Evolutionary conservation across 1,284 basidiomycete species (phyloP).

Genomic region (Malassezia arunalokei): DNA sequence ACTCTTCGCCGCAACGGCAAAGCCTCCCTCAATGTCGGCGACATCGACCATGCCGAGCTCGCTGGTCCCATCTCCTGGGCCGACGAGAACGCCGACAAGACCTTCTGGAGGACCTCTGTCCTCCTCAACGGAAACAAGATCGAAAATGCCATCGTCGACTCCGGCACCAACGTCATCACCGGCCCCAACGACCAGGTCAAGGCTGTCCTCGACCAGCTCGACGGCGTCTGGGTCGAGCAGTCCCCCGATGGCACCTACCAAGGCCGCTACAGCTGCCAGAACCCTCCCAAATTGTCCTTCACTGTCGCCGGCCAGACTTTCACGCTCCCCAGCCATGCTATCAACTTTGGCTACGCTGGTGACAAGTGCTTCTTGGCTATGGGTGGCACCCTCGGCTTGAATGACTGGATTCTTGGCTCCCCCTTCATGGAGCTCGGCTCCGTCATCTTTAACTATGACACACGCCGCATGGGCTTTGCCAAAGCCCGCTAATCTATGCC

Average conservation of each 20-base stretch:
- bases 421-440: slow-evolving; percentile 37
- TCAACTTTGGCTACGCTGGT: slow-evolving; percentile 24
- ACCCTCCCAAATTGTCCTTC: slow-evolving; percentile 39
- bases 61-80: slow-evolving; percentile 47
- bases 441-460: slow-evolving; percentile 47
- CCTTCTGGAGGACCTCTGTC: slow-evolving; percentile 42
- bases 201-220: slow-evolving; percentile 50
- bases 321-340: slow-evolving; percentile 20
- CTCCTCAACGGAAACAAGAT: slow-evolving; percentile 24
- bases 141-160: slow-evolving; percentile 51
- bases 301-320: slow-evolving; percentile 37
- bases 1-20: slow-evolving; percentile 50
- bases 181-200: slow-evolving; percentile 42
- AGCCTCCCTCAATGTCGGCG: slow-evolving; percentile 55
- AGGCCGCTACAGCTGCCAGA: slow-evolving; percentile 38
- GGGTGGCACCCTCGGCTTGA: slow-evolving; percentile 31
- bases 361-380: slow-evolving; percentile 37
- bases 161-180: slow-evolving; percentile 51
- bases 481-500: not conserved
- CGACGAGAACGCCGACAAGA: slow-evolving; percentile 32
- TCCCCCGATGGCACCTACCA: slow-evolving; percentile 32
- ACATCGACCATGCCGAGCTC: slow-evolving; percentile 26
- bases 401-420: slow-evolving; percentile 48
- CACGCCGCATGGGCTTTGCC: slow-evolving; percentile 48
- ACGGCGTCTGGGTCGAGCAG: slow-evolving; percentile 43